phyloP scores from a whole-genome alignment of 2,329 filamentous ascomycete genomes.

The Ophiostoma triangulosporum region DNA sequence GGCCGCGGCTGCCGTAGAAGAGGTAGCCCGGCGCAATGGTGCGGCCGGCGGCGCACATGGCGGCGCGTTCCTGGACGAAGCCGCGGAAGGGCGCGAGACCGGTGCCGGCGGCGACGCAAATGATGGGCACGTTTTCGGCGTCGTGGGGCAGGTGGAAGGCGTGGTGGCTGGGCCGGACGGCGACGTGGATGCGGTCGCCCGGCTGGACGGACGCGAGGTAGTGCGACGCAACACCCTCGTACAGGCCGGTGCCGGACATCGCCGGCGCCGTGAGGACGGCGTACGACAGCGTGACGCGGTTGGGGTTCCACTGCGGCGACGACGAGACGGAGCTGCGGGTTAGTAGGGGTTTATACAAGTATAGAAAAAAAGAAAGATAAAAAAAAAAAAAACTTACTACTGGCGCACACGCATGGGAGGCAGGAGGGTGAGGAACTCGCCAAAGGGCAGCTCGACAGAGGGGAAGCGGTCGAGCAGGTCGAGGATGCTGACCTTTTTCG shows the following conservation, averaged over 20 bases:
- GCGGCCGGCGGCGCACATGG: constrained; percentile 31
- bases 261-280: constrained; percentile 48
- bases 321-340: constrained; percentile 49
- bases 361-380: not conserved
- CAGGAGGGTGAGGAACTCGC: constrained; percentile 47
- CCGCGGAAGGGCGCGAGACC: constrained; percentile 49
- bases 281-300: constrained; percentile 49
- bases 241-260: constrained; percentile 23
- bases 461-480: constrained; percentile 48
- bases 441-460: constrained; percentile 39
- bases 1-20: constrained; percentile 13
- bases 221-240: constrained; percentile 45
- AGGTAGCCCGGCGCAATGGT: constrained; percentile 11
- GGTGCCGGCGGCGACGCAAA: constrained; percentile 38
- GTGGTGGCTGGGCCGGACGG: constrained; percentile 29
- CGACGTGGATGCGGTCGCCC: constrained; percentile 33
- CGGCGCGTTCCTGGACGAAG: constrained; percentile 47
- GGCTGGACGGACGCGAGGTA: constrained; percentile 43
- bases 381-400: constrained; percentile 13
- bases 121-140: constrained; percentile 31
- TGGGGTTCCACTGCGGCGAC: constrained; percentile 42
- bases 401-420: constrained; percentile 41
- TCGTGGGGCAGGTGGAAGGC: constrained; percentile 36
- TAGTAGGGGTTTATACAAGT: not conserved
- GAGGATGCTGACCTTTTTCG: constrained; percentile 47